phyloP scores from a whole-genome alignment of 202 grass and related monocot species.

The Zoysia matrella region DNA sequence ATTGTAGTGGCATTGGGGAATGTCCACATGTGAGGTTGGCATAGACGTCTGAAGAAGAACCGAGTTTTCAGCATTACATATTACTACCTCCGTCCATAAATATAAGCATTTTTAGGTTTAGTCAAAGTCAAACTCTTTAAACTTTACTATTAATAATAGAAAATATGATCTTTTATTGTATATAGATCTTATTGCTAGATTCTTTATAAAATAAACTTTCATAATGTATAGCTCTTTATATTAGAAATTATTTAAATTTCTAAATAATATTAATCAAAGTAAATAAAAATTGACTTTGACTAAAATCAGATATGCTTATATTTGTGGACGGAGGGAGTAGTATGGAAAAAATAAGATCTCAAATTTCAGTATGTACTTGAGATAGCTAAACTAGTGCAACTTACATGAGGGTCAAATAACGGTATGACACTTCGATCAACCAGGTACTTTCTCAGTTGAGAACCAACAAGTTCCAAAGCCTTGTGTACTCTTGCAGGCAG shows the following conservation, averaged over 20 bases:
- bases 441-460: slow-evolving; percentile 71
- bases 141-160: too few relatives aligned
- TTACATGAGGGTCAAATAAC: slow-evolving; percentile 65
- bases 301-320: too few relatives aligned
- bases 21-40: slow-evolving; percentile 46
- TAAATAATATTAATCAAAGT: too few relatives aligned
- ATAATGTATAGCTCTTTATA: too few relatives aligned
- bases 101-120: too few relatives aligned
- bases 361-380: not conserved
- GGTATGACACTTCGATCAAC: slow-evolving; percentile 75
- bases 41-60: slow-evolving; percentile 36
- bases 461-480: slow-evolving; percentile 70
- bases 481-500: slow-evolving; percentile 46
- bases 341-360: slow-evolving; percentile 6
- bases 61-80: not conserved
- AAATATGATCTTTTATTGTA: too few relatives aligned
- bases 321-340: too few relatives aligned
- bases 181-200: too few relatives aligned
- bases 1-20: slow-evolving; percentile 47
- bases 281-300: too few relatives aligned
- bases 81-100: not conserved
- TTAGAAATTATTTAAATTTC: too few relatives aligned
- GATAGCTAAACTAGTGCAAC: slow-evolving; percentile 24
- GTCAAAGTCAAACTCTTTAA: too few relatives aligned
- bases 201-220: too few relatives aligned